Evolutionary conservation across 2,329 filamentous ascomycete species (phyloP), one percentile per base, ranked within the genome.

Genomic region (Aotearoamyces nothofagi): DNA sequence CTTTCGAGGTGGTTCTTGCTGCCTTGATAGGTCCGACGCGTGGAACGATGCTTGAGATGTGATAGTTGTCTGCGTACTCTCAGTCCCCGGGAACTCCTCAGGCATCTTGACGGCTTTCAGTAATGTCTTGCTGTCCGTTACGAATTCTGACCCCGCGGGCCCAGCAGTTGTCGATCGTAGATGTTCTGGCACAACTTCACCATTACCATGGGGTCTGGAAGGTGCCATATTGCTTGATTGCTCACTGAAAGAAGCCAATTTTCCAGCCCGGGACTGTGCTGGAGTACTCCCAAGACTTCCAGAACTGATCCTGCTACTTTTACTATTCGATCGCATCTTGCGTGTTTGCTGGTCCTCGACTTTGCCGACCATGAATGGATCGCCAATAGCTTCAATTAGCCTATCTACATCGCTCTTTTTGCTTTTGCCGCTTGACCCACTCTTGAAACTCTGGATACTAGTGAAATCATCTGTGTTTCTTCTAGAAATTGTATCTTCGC

Each of bases 301-400:
- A 7, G 31, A 30, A 28, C 35, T 39, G 9, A 39, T 31, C 7
- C 25, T 27, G 30, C 39, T 43, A 8, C 33, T 36, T 14, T 26
- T 39, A 22, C 43, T 46, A 13, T 27, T 31, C 3, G 36, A 35
- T 22, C 39, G 37, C 9, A 40, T 34, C 11, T 38, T 22, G 9
- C n/a, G 27, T 13, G 22, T 23, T 16, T 36, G 36, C 19, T 41
- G 37, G 3, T 31, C 46, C 14, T 57, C 55, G 0, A 41, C 30
- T 9, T 58, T 56, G 4, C 56, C 52, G 1, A 62, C 40, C 2
- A 53, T 46, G 2, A 69, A 50, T 0, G 76, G 66, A 8, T 67
- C 71, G 41, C 75, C 67, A 3, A 83, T 78, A 3, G 76, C 77
- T 43, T 80, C 67, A 14, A 82, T 81, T 9, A 83, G 55, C 15